Evolutionary conservation across 352 stramenopile genomes (phyloP).

Genomic region (Globisporangium acanthophoron): DNA sequence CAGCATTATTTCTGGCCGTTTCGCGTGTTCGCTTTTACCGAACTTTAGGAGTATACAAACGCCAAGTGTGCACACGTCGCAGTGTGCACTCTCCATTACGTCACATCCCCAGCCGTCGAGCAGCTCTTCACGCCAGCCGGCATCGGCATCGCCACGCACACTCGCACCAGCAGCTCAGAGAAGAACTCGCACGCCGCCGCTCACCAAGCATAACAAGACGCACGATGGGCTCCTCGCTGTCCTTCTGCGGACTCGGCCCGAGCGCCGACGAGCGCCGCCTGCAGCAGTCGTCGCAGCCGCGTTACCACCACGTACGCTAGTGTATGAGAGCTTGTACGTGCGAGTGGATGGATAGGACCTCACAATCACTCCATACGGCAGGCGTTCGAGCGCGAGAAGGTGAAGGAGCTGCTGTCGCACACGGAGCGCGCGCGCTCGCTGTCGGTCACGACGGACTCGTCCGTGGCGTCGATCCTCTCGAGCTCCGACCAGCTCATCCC

Average conservation of each 20-base stretch:
- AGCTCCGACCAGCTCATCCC: conserved; percentile 54
- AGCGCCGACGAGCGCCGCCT: conserved; percentile 12
- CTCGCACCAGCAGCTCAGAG: background rate
- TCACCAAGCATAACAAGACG: conserved; percentile 1
- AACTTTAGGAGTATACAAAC: no score
- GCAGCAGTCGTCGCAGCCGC: conserved; percentile 5
- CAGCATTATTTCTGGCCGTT: no score
- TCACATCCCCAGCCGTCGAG: no score
- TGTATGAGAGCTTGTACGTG: background rate
- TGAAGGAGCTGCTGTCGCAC: conserved; percentile 21
- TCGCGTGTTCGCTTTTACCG: no score
- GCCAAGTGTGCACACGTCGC: no score
- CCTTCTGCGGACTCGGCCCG: conserved; percentile 30
- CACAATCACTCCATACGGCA: background rate
- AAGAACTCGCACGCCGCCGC: background rate
- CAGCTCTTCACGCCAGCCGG: no score
- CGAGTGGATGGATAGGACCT: background rate
- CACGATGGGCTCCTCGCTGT: conserved; percentile 30
- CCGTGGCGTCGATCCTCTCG: conserved; percentile 55
- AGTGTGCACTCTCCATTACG: no score
- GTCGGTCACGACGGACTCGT: conserved; percentile 38
- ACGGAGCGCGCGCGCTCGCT: conserved; percentile 27
- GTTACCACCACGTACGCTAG: conserved; percentile 13
- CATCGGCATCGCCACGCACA: background rate
- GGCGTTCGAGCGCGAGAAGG: conserved; percentile 17